These are phyloP conservation scores for Exophiala spinifera DNA, from an alignment of 2,329 filamentous ascomycete species.

Conservation along the genomic window DNA sequence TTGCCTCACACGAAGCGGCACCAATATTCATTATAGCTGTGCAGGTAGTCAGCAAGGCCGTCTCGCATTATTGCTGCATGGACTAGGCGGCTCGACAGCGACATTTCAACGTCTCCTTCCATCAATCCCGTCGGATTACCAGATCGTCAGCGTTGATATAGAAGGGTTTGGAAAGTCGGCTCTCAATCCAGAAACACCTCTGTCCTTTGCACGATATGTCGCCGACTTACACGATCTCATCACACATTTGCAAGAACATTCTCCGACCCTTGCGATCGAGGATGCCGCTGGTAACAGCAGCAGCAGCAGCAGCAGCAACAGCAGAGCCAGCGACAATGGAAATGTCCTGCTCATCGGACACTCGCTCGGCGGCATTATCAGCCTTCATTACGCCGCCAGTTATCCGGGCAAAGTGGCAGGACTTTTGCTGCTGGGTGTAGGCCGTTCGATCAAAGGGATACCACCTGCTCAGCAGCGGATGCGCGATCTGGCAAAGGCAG, in stretches of 20 bases:
- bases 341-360: conserved; percentile 35
- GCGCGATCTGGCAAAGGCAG: conserved; percentile 31
- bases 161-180: conserved; percentile 33
- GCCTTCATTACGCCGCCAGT: conserved; percentile 37
- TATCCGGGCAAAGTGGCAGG: conserved; percentile 29
- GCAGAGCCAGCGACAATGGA: neutral
- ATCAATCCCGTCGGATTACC: conserved; percentile 18
- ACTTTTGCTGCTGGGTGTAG: conserved; percentile 35
- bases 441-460: conserved; percentile 34
- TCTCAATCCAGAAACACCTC: conserved; percentile 10
- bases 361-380: conserved; percentile 38
- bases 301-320: neutral
- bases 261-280: neutral
- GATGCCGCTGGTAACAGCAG: neutral
- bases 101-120: conserved; percentile 26
- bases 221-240: conserved; percentile 31
- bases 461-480: conserved; percentile 34
- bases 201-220: conserved; percentile 31
- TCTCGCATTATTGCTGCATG: conserved; percentile 32
- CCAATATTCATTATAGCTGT: conserved; percentile 31
- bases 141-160: conserved; percentile 31
- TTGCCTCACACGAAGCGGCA: conserved; percentile 21
- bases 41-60: conserved; percentile 28
- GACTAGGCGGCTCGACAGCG: conserved; percentile 30
- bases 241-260: conserved; percentile 20